These are phyloP conservation scores for Camellia oleifera DNA, from an alignment of 179 eudicot genomes.

Conservation along the genomic window DNA sequence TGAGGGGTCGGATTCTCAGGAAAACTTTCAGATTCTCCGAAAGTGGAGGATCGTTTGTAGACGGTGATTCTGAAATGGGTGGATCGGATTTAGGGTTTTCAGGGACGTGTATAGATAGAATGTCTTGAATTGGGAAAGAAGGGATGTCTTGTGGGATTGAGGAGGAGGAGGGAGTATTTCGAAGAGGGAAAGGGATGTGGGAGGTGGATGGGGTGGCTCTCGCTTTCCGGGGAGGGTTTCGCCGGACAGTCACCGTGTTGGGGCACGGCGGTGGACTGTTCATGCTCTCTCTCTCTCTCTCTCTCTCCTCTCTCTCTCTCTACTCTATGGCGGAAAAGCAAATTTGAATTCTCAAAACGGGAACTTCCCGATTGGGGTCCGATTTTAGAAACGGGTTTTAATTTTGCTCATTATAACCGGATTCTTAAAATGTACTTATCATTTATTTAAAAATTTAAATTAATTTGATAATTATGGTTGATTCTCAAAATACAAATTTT, in stretches of 20 bases:
- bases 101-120: conserved; percentile 33
- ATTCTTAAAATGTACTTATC: no score
- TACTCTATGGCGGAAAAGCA: not conserved
- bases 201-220: conserved; percentile 45
- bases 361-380: no score
- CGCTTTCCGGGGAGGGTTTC: conserved; percentile 69
- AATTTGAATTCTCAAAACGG: not conserved
- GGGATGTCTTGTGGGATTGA: conserved; percentile 17
- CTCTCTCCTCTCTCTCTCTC: not conserved
- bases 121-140: conserved; percentile 44
- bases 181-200: conserved; percentile 14
- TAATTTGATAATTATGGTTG: no score
- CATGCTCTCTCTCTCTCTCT: conserved; percentile 1
- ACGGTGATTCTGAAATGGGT: not conserved
- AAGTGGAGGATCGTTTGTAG: not conserved
- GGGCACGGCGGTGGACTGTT: conserved; percentile 39
- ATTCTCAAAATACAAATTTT: no score
- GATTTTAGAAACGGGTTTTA: no score
- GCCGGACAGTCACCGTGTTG: conserved; percentile 54
- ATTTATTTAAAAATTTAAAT: no score
- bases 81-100: conserved; percentile 17
- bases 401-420: no score
- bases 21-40: conserved; percentile 47
- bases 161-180: conserved; percentile 16
- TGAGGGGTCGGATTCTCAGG: conserved; percentile 49